Evolutionary conservation across 148 eudicot genomes (phyloP), one percentile per base, ranked within the genome.

Genomic region (Diospyros kaki): DNA sequence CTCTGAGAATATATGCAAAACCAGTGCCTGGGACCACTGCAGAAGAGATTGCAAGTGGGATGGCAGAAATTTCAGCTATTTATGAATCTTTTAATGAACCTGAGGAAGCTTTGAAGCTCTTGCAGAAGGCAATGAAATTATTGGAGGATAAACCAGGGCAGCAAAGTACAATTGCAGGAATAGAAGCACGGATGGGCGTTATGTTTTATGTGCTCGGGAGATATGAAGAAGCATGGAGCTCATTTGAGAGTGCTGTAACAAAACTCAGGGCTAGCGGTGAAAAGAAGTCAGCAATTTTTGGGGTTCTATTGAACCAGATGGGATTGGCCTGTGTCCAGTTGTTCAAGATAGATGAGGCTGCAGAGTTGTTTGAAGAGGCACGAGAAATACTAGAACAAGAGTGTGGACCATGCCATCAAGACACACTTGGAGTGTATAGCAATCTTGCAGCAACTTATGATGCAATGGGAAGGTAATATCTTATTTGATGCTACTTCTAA

Each of bases 371-470:
- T 76, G 99, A 95, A 85, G 97, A 95, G 73, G 99, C 99, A 7
- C 88, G 97, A 79, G 94, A 83, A 65, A 87, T 95, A 80, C 85
- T 95, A 83, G 97, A 95, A 82, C 94, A 89, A 81, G 99, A 95
- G 78, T 90, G 89, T 44, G 99, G 96, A 28, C 99, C 97, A 2
- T 90, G 96, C 72, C 97, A 95, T 77, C 97, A 90, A 69, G 99
- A 93, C 76, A 93, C 99, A 38, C 91, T 95, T 73, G 99, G 99
- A 63, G 97, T 95, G n/a, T 95, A 95, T 68, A 91, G 97, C 84
- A 95, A 95, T 81, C 97, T 95, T 76, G 99, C 99, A 53, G 99
- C 96, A 38, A 93, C 99, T 67, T 95, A 95, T 80, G 99, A 93
- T 84, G 97, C 99, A 66, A 76, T 91, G 96, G 99, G 99, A 82